Percentiles rank a stretch among this genome's conserved stretches.
Conservation (phyloP, 1,284 basidiomycete species). For the Phellopilus nigrolimitatus region DNA sequence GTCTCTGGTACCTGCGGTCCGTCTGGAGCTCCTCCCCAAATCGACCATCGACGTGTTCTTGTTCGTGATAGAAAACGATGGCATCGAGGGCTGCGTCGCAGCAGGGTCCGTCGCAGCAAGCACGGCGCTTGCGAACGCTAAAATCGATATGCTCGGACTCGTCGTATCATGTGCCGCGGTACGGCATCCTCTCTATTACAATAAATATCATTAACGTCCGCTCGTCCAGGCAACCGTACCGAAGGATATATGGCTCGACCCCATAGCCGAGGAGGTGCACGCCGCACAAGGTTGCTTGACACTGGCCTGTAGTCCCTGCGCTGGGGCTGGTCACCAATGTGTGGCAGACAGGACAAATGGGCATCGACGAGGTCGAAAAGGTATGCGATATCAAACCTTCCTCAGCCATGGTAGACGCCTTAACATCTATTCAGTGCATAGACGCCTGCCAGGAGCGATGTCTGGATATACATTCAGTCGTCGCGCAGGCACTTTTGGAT, state of each 20-base stretch:
- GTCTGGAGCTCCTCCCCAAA: slow-evolving; percentile 90
- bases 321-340: slow-evolving; percentile 81
- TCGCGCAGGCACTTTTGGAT: slow-evolving; percentile 1
- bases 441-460: slow-evolving; percentile 51
- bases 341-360: slow-evolving; percentile 72
- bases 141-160: slow-evolving; percentile 83
- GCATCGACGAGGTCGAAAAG: slow-evolving; percentile 42
- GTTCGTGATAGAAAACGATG: slow-evolving; percentile 88
- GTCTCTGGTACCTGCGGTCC: slow-evolving; percentile 79
- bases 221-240: slow-evolving; percentile 7
- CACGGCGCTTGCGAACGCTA: slow-evolving; percentile 84
- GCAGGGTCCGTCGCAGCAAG: slow-evolving; percentile 85
- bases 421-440: slow-evolving; percentile 45
- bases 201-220: not conserved
- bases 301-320: slow-evolving; percentile 83
- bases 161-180: slow-evolving; percentile 77
- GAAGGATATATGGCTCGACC: slow-evolving; percentile 68
- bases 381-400: slow-evolving; percentile 36
- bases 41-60: slow-evolving; percentile 91
- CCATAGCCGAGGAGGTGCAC: slow-evolving; percentile 63
- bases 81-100: slow-evolving; percentile 78
- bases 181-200: slow-evolving; percentile 26
- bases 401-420: not conserved
- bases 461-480: not conserved
- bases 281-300: slow-evolving; percentile 59